Conservation (phyloP, 2,329 filamentous ascomycete genomes). For the Purpureocillium takamizusanense region DNA sequence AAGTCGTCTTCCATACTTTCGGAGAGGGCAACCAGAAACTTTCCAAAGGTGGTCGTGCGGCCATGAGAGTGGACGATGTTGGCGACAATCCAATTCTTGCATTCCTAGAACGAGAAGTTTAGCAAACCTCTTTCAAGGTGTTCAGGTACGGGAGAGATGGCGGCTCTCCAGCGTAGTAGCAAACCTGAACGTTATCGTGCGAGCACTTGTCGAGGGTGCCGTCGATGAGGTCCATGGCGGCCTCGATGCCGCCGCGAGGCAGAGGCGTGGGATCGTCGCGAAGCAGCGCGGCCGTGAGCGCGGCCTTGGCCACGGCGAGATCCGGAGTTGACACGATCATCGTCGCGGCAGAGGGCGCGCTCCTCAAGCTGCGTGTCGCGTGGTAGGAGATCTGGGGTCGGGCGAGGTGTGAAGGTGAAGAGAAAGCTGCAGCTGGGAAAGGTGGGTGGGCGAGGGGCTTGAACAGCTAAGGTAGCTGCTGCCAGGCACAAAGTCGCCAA, state of each 20-base stretch:
- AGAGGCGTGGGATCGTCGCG: conserved; percentile 65
- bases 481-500: too few species aligned
- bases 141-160: conserved; percentile 1
- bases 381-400: not conserved
- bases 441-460: too few species aligned
- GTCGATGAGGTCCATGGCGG: conserved; percentile 59
- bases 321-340: conserved; percentile 55
- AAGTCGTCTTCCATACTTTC: conserved; percentile 27
- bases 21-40: conserved; percentile 64
- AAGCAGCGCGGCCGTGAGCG: conserved; percentile 65
- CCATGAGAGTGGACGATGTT: conserved; percentile 60
- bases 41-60: conserved; percentile 60
- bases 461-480: too few species aligned
- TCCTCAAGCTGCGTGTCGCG: not conserved
- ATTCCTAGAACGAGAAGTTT: conserved; percentile 49
- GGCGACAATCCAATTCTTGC: conserved; percentile 76
- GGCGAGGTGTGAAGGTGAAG: not conserved
- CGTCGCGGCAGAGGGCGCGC: conserved; percentile 5
- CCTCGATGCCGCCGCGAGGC: conserved; percentile 58
- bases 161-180: conserved; percentile 28
- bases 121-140: conserved; percentile 6
- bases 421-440: too few species aligned
- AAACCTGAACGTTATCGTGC: conserved; percentile 81
- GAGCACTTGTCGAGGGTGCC: conserved; percentile 62
- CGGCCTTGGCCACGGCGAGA: conserved; percentile 69